Conservation (phyloP, 2,329 filamentous ascomycete genomes). For the Xylaria sp. region DNA sequence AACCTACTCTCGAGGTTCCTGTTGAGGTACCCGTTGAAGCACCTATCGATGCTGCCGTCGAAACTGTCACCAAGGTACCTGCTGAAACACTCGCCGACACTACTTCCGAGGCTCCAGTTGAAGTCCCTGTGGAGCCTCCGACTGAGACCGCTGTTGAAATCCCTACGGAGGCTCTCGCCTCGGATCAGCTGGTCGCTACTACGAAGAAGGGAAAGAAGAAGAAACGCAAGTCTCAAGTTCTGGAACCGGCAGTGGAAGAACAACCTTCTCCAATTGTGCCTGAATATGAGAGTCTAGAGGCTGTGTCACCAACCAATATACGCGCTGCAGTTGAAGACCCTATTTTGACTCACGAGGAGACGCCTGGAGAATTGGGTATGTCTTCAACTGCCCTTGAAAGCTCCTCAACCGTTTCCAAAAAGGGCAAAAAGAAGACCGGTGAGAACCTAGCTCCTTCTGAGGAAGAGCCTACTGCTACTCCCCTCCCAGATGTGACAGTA, state of each 20-base stretch:
- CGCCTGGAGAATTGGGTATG: constrained; percentile 25
- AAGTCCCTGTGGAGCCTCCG: background rate
- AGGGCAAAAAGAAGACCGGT: constrained; percentile 47
- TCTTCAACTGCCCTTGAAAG: constrained; percentile 29
- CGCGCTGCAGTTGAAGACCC: background rate
- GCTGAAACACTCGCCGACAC: background rate
- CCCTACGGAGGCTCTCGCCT: background rate
- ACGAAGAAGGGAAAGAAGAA: constrained; percentile 43
- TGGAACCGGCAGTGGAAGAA: constrained; percentile 31
- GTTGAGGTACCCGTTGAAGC: background rate
- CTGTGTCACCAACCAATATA: constrained; percentile 3
- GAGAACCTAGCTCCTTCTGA: constrained; percentile 40
- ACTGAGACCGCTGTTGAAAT: background rate
- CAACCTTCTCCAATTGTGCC: constrained; percentile 3
- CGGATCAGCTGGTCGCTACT: constrained; percentile 6
- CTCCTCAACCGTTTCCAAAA: constrained; percentile 41
- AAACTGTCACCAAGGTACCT: background rate
- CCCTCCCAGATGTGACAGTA: background rate
- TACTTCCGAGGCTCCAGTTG: background rate
- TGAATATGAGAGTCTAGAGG: constrained; percentile 11
- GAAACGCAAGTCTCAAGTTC: constrained; percentile 38
- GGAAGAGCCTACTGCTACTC: constrained; percentile 16
- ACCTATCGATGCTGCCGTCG: background rate
- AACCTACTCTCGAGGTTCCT: constrained; percentile 5
- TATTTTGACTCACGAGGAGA: background rate